Conservation (phyloP, 148 eudicot genomes). For the Rhododendron mucronatum region DNA sequence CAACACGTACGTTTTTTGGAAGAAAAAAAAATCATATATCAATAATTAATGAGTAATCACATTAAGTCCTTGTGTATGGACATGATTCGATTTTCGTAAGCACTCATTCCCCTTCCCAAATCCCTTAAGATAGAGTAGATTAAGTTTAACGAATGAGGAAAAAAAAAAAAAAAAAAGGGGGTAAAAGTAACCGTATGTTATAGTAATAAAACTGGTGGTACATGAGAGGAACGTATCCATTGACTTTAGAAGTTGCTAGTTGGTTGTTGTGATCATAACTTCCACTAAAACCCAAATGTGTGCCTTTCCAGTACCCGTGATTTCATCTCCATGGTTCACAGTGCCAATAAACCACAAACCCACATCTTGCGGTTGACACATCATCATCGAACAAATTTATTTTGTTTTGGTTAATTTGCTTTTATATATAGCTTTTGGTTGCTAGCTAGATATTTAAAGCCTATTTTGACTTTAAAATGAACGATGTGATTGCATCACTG, state of each 20-base stretch:
- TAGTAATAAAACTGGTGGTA: background rate
- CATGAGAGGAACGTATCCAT: background rate
- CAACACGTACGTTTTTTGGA: too few relatives aligned
- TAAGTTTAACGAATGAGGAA: too few relatives aligned
- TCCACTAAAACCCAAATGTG: slow-evolving; percentile 15
- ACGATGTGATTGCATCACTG: slow-evolving; percentile 16
- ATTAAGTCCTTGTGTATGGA: too few relatives aligned
- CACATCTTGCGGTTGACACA: background rate
- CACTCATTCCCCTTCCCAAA: accelerated
- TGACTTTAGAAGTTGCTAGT: background rate
- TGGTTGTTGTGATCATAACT: background rate
- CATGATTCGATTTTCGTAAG: too few relatives aligned
- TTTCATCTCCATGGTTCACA: slow-evolving; percentile 16
- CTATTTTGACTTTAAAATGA: background rate
- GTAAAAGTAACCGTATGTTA: too few relatives aligned
- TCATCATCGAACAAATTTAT: too few relatives aligned
- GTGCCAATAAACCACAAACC: background rate
- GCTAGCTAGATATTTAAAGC: background rate
- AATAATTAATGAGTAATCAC: too few relatives aligned
- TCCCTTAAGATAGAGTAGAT: too few relatives aligned
- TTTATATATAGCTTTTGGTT: background rate
- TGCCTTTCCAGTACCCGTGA: background rate
- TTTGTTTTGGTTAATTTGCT: too few relatives aligned
- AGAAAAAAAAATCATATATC: too few relatives aligned
- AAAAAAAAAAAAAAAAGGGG: too few relatives aligned